Base-by-base conservation (phyloP, 2,329 filamentous ascomycete species). In the Penicillium occitanis region DNA sequence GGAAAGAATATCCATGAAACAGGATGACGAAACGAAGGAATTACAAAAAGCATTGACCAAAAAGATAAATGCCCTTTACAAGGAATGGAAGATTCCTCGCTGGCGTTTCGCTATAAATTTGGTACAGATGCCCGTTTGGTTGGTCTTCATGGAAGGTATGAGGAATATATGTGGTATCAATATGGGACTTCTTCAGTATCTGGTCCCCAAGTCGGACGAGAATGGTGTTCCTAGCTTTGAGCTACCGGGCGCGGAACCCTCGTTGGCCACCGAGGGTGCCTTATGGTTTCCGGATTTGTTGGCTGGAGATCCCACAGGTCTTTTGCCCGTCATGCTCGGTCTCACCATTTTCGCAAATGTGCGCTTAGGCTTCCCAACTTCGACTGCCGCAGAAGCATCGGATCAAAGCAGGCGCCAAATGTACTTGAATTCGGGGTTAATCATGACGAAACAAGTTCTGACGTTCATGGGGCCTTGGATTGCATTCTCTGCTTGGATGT, bases 261-360 rank as follows among this genome's bases (percentile, higher is more conserved):
- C 81, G 4, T 75, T 89, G 17, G 80, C 82, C 5, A 80, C 73
- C 7, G 87, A 88, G 75, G 87, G 87, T n/a, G 80, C 83, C 2
- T 77, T 87, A 1, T 90, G 87, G 87, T 88, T 88, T 65, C 80
- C 82, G 0, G 80, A 89, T 71, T 80, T 90, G 14, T 76, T 85
- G 5, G 71, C 79, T 0, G 76, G 84, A 8, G 87, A 89, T 69
- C 80, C 85, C 0, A 81, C 80, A 2, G 75, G 82, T 2, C 69
- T 79, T 1, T 77, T 88, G 1, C 85, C 86, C 0, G 77, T 82
- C 48, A 66, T 82, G 2, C 76, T 87, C 25, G 82, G 81, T 0
- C 78, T 74, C 0, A 76, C 81, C 4, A 82, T 87, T 66, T 73
- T 87, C 17, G 68, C 79, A 7, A 86, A 85, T 68, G 73, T 87